A percentile compares a stretch with the other conserved stretches of the same genome.
Conservation (phyloP, 768 basidiomycete species). For the Leccinum olivaceopallidum region DNA sequence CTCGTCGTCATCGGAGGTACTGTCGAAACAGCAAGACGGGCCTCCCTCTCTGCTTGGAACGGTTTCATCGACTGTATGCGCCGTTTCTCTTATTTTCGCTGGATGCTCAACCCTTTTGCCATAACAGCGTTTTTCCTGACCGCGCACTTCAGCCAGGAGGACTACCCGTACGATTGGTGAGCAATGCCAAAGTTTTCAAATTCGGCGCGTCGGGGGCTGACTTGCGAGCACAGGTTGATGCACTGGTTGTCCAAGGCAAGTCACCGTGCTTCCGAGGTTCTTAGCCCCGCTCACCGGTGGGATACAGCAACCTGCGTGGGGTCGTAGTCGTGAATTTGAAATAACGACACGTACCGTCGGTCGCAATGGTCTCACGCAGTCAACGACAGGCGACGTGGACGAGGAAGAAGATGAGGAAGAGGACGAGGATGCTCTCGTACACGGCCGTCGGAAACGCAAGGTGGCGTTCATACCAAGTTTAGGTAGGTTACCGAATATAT, state of each 20-base stretch:
- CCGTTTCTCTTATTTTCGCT: neutral
- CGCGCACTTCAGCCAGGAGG: conserved; percentile 85
- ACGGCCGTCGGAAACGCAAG: conserved; percentile 73
- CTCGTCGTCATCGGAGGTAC: conserved; percentile 89
- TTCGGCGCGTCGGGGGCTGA: conserved; percentile 3
- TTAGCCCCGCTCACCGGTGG: conserved; percentile 16
- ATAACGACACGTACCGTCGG: conserved; percentile 78
- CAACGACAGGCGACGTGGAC: conserved; percentile 74
- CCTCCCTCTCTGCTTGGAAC: conserved; percentile 84
- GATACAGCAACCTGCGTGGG: conserved; percentile 85
- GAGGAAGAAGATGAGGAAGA: conserved; percentile 77
- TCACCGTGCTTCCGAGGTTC: neutral
- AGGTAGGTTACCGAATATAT: conserved; percentile 45
- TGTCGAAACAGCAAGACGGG: conserved; percentile 80
- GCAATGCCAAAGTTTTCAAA: conserved; percentile 9
- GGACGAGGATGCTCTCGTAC: conserved; percentile 55
- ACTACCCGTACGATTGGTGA: conserved; percentile 86
- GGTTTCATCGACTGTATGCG: conserved; percentile 79
- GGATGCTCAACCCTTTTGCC: conserved; percentile 11
- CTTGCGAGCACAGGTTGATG: conserved; percentile 60
- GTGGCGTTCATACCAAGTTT: conserved; percentile 87
- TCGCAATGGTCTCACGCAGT: conserved; percentile 62
- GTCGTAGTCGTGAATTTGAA: conserved; percentile 84
- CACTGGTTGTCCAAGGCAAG: conserved; percentile 83
- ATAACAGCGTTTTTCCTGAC: conserved; percentile 80